These are phyloP conservation scores for Vanrija sp. DNA, from an alignment of 1,284 basidiomycete species.

Conservation along the genomic window DNA sequence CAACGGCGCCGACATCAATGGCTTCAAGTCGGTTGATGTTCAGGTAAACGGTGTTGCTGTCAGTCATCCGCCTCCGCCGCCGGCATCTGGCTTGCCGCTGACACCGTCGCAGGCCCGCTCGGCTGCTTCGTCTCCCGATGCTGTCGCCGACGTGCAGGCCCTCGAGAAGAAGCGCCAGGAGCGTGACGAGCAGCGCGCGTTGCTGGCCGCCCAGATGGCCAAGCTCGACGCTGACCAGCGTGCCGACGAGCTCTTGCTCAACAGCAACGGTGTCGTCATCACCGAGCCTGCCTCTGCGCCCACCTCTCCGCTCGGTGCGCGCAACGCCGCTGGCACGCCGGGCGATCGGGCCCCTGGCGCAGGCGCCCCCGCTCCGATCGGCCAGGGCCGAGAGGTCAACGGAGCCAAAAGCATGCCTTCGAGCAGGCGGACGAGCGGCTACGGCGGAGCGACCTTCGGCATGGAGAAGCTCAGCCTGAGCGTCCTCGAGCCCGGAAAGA, in stretches of 20 bases:
- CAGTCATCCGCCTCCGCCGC: no score
- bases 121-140: slow-evolving; percentile 4
- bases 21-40: slow-evolving; percentile 16
- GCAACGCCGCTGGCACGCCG: slow-evolving; percentile 3
- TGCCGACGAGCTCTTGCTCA: slow-evolving; percentile 61
- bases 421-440: slow-evolving; percentile 44
- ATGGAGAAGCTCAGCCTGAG: slow-evolving; percentile 50
- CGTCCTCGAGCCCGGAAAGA: slow-evolving; percentile 35
- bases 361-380: slow-evolving; percentile 32
- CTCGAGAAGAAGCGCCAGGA: slow-evolving; percentile 84
- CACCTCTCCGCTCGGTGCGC: slow-evolving; percentile 31
- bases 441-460: slow-evolving; percentile 41
- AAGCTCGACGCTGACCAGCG: slow-evolving; percentile 85
- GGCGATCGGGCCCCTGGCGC: slow-evolving; percentile 15
- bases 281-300: slow-evolving; percentile 38
- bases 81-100: not conserved
- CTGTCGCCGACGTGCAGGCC: slow-evolving; percentile 55
- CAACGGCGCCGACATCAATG: slow-evolving; percentile 26
- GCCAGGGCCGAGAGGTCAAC: slow-evolving; percentile 33
- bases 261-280: slow-evolving; percentile 16
- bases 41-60: no score
- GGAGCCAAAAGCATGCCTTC: slow-evolving; percentile 51
- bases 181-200: slow-evolving; percentile 73
- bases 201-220: slow-evolving; percentile 92
- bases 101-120: not conserved